Percentiles rank a stretch among this genome's conserved stretches.
phyloP scores from a whole-genome alignment of 1,139 yeast genomes.

The Kodamaea alishanica region DNA sequence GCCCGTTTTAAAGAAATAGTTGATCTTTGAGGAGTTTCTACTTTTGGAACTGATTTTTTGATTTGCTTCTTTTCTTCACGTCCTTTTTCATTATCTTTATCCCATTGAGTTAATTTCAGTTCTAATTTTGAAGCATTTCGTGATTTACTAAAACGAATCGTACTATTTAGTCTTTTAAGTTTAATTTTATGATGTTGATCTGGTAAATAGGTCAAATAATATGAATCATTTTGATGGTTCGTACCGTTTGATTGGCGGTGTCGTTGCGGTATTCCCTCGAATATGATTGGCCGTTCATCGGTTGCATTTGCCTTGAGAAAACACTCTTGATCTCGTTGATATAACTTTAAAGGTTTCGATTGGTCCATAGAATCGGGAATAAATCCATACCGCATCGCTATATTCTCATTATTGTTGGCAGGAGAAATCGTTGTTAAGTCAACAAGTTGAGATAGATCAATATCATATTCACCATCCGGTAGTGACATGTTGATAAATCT shows the following conservation, averaged over 20 bases:
- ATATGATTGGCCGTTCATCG: conserved; percentile 28
- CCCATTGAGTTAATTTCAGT: conserved; percentile 13
- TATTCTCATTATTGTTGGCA: conserved; percentile 17
- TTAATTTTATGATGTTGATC: conserved; percentile 16
- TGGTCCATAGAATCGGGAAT: conserved; percentile 46
- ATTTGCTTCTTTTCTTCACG: not conserved
- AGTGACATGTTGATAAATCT: conserved; percentile 18
- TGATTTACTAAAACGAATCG: conserved; percentile 37
- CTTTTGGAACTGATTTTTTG: not conserved
- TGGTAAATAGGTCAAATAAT: conserved; percentile 26
- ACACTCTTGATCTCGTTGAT: conserved; percentile 34
- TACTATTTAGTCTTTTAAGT: conserved; percentile 27
- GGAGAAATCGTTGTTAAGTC: conserved; percentile 13
- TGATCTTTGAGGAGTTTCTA: conserved; percentile 2
- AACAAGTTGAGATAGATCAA: conserved; percentile 33
- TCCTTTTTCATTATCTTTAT: conserved; percentile 7
- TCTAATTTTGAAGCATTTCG: conserved; percentile 27
- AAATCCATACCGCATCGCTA: conserved; percentile 43
- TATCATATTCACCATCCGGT: conserved; percentile 47
- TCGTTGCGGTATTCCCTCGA: conserved; percentile 39
- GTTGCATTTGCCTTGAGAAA: conserved; percentile 29
- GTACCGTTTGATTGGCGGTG: conserved; percentile 17
- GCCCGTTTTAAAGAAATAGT: conserved; percentile 16
- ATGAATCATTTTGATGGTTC: conserved; percentile 24
- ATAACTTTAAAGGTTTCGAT: conserved; percentile 30